Base-by-base conservation (phyloP, 768 basidiomycete genomes). In the Suillus decipiens region DNA sequence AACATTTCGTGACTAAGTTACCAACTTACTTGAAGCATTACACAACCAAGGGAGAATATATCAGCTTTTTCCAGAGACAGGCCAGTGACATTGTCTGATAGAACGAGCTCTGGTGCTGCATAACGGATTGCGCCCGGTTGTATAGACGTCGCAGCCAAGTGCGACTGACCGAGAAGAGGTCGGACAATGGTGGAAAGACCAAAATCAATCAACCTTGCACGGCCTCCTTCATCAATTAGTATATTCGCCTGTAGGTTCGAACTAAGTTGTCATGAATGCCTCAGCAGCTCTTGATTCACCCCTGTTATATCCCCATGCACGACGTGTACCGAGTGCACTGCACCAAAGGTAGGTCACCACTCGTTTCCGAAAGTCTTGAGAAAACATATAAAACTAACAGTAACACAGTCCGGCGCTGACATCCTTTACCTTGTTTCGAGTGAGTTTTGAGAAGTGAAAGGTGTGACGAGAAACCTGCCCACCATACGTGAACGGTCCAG, bases 101-200 rank as follows among this genome's bases (percentile, higher is more conserved):
- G 12, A 28, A 59, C 19, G 42, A 42, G 58, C 43, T 59, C 58
- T 34, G 58, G 58, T 33, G 58, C 58, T 39, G 58, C 22, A 31
- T 47, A 59, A 2, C 42, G 42, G 31, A 59, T 59, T 17, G 42
- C 58, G 31, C 58, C 58, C 12, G 58, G 42, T 1, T 43, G 17
- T 28, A 50, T 31, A 24, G 28, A 31, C 2, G 43, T 43, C 1
- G 43, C 43, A 43, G 43, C 43, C 43, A 43, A n/a, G 19, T 43
- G 10, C 19, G 43, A n/a, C 19, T 43, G n/a, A 19, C 43, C 43
- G 9, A 43, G 43, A 43, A 43, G 19, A 19, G 43, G 43, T 11
- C n/a, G 43, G 43, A 43, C 43, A 10, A n/a, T n/a, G 43, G 19
- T 43, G 19, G 43, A 43, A n/a, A 43, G 43, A 43, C 43, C 43